Percentiles rank a stretch among this genome's conserved stretches.
Conservation (phyloP, 2,329 filamentous ascomycete species). For the Paracorniculantispora psalliotae region DNA sequence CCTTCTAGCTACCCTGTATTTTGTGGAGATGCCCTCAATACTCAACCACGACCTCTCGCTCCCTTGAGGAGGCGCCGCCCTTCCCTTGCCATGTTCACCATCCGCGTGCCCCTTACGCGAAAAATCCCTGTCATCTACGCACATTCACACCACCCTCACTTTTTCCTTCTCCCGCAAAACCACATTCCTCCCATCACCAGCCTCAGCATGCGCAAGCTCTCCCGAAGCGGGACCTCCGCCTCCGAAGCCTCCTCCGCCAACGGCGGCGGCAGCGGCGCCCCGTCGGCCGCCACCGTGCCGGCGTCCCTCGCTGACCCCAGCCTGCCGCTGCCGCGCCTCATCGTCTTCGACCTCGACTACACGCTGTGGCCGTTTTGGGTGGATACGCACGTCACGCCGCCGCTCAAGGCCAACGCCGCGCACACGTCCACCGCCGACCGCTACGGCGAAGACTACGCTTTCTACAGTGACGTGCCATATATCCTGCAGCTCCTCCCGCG, state of each 20-base stretch:
- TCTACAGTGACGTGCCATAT: slow-evolving; percentile 65
- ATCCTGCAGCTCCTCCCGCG: slow-evolving; percentile 57
- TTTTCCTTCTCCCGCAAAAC: not conserved
- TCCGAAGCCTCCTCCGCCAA: slow-evolving; percentile 19
- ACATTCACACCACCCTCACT: not conserved
- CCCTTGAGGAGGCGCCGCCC: too few species aligned
- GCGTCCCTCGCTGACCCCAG: slow-evolving; percentile 43
- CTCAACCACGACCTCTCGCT: too few species aligned
- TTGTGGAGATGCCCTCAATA: not conserved
- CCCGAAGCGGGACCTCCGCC: not conserved
- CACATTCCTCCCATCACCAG: not conserved
- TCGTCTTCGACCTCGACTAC: slow-evolving; percentile 96
- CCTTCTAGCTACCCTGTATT: not conserved
- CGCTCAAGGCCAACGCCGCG: slow-evolving; percentile 50
- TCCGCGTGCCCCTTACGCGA: not conserved
- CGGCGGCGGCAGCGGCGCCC: slow-evolving; percentile 19
- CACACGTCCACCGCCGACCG: slow-evolving; percentile 46
- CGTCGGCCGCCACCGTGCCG: slow-evolving; percentile 22
- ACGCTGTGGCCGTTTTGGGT: slow-evolving; percentile 99
- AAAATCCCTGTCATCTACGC: not conserved
- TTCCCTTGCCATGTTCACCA: not conserved
- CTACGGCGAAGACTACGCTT: slow-evolving; percentile 61
- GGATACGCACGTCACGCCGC: slow-evolving; percentile 81
- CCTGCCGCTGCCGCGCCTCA: slow-evolving; percentile 70
- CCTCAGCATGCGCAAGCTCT: slow-evolving; percentile 4